phyloP scores from a whole-genome alignment of 805 yeast genomes.

The Wickerhamiella sergipiensis region DNA sequence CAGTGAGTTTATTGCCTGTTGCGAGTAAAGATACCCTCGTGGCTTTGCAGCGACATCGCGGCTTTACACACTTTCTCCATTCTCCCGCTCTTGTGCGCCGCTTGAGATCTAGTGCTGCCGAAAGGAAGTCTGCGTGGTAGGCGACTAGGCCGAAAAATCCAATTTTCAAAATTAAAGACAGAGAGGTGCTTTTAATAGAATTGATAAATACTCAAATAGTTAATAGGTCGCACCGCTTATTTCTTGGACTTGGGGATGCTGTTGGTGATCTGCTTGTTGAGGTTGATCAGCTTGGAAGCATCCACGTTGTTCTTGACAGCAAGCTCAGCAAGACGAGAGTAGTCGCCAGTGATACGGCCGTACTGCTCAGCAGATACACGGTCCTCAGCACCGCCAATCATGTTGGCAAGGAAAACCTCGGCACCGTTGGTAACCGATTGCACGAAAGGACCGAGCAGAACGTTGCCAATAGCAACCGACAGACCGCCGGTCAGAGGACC shows the following conservation, averaged over 20 bases:
- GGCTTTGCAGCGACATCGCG: too few species aligned
- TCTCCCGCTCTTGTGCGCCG: too few species aligned
- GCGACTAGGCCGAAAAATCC: too few species aligned
- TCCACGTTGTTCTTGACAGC: slow-evolving; percentile 14
- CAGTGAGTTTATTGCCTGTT: too few species aligned
- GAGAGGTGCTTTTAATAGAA: neutral
- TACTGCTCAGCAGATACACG: slow-evolving; percentile 9
- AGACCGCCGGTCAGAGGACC: slow-evolving; percentile 14
- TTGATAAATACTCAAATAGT: neutral
- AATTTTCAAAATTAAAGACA: neutral
- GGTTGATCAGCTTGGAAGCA: slow-evolving; percentile 9
- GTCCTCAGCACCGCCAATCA: slow-evolving; percentile 5
- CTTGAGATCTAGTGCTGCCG: too few species aligned
- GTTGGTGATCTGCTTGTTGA: slow-evolving; percentile 12
- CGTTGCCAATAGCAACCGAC: slow-evolving; percentile 12
- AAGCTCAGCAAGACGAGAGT: slow-evolving; percentile 12
- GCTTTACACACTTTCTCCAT: too few species aligned
- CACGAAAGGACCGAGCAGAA: slow-evolving; percentile 20
- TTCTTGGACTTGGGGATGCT: slow-evolving; percentile 4
- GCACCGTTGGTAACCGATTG: slow-evolving; percentile 23
- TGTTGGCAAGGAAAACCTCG: slow-evolving; percentile 18
- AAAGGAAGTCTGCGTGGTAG: too few species aligned
- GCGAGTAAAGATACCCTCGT: too few species aligned
- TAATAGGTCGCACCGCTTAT: neutral
- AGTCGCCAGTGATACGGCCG: slow-evolving; percentile 9